These are phyloP conservation scores for Stephanodiscus triporus DNA, from an alignment of 108 stramenopile species.

Conservation along the genomic window DNA sequence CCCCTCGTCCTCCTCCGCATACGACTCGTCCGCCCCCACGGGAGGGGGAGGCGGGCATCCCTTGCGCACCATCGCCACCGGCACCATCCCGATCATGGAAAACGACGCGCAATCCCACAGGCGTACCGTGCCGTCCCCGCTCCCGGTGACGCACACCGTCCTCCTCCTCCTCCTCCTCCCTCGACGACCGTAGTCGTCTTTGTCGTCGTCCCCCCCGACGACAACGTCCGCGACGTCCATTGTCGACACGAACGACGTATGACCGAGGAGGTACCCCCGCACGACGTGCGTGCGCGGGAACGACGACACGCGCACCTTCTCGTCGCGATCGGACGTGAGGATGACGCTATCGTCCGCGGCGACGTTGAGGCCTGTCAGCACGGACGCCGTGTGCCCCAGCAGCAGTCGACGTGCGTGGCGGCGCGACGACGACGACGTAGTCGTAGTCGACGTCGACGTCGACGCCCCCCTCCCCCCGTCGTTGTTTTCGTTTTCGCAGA, in stretches of 20 bases:
- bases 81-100: constrained; percentile 41
- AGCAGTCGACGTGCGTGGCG: constrained; percentile 46
- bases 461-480: no score
- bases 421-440: not conserved
- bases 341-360: constrained; percentile 26
- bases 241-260: constrained; percentile 68
- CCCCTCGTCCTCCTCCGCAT: constrained; percentile 9
- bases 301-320: constrained; percentile 77
- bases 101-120: constrained; percentile 65
- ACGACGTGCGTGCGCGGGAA: constrained; percentile 74
- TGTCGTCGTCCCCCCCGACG: not conserved
- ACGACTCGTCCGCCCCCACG: no score
- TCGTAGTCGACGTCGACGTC: not conserved
- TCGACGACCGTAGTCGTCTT: not conserved
- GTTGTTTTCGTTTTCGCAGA: no score
- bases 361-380: constrained; percentile 67
- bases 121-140: constrained; percentile 78
- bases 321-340: constrained; percentile 85
- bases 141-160: constrained; percentile 54
- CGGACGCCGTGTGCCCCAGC: constrained; percentile 89
- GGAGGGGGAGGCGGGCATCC: not conserved
- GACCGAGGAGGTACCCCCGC: constrained; percentile 79
- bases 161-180: not conserved
- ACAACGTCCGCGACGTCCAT: constrained; percentile 42
- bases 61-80: constrained; percentile 25